Evolutionary conservation across 139 green algal species (phyloP).

Genomic region (Pycnococcus provasolii): DNA sequence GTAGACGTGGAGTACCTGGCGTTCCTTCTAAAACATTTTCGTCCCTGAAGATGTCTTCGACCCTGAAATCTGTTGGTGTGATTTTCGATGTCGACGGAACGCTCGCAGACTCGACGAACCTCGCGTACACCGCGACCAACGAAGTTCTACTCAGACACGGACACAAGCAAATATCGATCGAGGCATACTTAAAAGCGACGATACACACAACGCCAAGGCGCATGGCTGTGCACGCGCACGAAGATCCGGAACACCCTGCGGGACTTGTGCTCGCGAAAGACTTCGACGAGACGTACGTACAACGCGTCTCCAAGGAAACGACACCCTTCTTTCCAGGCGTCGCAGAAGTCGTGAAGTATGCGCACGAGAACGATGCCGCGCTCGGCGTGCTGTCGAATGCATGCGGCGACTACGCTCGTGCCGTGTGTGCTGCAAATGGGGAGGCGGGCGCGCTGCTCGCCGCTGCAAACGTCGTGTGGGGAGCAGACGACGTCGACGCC

Average conservation of each 20-base stretch:
- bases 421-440: slow-evolving; percentile 3
- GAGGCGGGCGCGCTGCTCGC: background rate
- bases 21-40: no score
- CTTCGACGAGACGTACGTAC: no score
- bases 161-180: background rate
- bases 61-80: background rate
- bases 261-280: no score
- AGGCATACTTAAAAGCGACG: no score
- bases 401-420: slow-evolving; percentile 15
- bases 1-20: no score
- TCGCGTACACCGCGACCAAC: slow-evolving; percentile 19
- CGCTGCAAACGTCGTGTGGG: background rate
- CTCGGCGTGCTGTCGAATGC: slow-evolving; percentile 14
- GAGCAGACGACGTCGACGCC: slow-evolving; percentile 15
- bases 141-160: background rate
- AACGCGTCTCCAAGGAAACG: no score
- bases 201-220: no score
- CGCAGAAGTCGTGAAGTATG: no score
- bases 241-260: no score
- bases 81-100: slow-evolving; percentile 25
- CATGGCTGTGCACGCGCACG: no score
- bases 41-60: no score
- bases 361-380: background rate
- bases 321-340: no score
- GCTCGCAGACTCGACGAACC: slow-evolving; percentile 11